phyloP scores from a whole-genome alignment of 805 yeast genomes.

The Kurtzmaniella cleridarum region DNA sequence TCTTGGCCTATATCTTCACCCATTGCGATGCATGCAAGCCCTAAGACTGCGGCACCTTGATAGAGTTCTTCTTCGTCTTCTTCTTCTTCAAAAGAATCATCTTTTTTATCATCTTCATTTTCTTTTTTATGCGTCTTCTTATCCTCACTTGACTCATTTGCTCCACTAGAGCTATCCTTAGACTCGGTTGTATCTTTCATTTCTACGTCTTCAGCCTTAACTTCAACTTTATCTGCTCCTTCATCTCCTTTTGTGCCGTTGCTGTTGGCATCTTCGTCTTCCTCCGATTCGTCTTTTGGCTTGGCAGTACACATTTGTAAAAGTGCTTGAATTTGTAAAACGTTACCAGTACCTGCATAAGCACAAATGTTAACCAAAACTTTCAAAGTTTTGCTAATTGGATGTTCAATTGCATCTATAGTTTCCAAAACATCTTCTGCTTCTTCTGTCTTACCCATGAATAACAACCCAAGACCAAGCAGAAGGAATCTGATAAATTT shows the following conservation, averaged over 20 bases:
- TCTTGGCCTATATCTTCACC: constrained; percentile 98
- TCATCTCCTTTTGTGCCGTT: constrained; percentile 14
- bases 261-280: constrained; percentile 21
- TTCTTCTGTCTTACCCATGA: constrained; percentile 90
- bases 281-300: constrained; percentile 50
- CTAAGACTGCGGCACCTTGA: constrained; percentile 89
- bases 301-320: constrained; percentile 84
- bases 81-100: constrained; percentile 19
- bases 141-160: constrained; percentile 9
- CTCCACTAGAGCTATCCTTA: background rate
- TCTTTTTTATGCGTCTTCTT: constrained; percentile 12
- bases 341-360: constrained; percentile 97
- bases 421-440: constrained; percentile 93
- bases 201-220: constrained; percentile 22
- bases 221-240: constrained; percentile 19
- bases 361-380: constrained; percentile 90
- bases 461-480: constrained; percentile 84
- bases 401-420: constrained; percentile 91
- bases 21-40: constrained; percentile 90
- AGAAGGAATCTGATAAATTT: constrained; percentile 90
- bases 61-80: constrained; percentile 50
- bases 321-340: constrained; percentile 85
- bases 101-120: constrained; percentile 15
- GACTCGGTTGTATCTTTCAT: constrained; percentile 3
- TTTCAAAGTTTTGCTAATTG: constrained; percentile 82